These are phyloP conservation scores for Tricholoma sp. DNA, from an alignment of 768 basidiomycete genomes.

Conservation along the genomic window DNA sequence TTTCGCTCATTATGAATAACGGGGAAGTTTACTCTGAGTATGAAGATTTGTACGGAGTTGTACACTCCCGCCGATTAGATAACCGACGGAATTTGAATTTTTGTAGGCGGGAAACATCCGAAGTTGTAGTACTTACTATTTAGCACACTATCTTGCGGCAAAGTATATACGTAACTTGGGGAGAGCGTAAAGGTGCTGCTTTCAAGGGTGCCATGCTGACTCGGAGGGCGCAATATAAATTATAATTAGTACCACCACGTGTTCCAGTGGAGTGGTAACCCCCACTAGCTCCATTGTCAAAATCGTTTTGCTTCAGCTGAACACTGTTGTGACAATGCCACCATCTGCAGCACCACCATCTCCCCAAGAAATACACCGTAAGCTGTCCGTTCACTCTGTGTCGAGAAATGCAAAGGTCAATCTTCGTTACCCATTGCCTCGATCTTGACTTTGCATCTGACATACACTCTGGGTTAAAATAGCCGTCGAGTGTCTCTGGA, in stretches of 20 bases:
- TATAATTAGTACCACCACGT: neutral
- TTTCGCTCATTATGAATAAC: constrained; percentile 51
- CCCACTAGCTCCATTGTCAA: neutral
- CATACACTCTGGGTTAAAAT: constrained; percentile 5
- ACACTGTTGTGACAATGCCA: constrained; percentile 22
- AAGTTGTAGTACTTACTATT: too few relatives aligned
- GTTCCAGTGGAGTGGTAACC: neutral
- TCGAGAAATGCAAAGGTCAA: constrained; percentile 47
- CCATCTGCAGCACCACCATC: constrained; percentile 62
- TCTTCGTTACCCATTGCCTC: constrained; percentile 7
- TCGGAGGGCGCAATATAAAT: too few relatives aligned
- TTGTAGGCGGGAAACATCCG: too few relatives aligned
- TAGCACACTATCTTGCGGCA: too few relatives aligned
- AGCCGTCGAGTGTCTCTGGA: constrained; percentile 31
- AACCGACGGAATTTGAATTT: neutral
- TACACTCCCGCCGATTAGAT: neutral
- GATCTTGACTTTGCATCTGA: constrained; percentile 6
- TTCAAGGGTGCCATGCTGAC: too few relatives aligned
- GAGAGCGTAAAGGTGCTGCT: neutral
- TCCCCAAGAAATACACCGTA: constrained; percentile 81
- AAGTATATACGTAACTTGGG: neutral
- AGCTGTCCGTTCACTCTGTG: constrained; percentile 71
- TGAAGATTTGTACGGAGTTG: neutral
- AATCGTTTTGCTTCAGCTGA: neutral
- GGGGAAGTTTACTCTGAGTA: too few relatives aligned